phyloP scores from a whole-genome alignment of 1,284 basidiomycete species.

The Boletus smithii region DNA sequence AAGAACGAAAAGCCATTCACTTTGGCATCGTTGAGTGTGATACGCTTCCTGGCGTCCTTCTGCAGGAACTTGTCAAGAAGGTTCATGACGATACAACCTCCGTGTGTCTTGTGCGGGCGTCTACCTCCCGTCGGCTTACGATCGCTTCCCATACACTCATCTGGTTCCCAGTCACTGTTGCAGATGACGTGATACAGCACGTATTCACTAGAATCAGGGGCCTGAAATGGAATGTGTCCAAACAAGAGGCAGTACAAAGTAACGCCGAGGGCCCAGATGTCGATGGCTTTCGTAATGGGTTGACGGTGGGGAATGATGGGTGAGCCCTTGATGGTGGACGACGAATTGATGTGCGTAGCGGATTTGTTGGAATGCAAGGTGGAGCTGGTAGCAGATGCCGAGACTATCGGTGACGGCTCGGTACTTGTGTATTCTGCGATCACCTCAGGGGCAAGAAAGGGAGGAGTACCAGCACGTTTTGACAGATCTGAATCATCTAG shows the following conservation, averaged over 20 bases:
- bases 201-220: conserved; percentile 59
- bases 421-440: conserved; percentile 58
- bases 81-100: conserved; percentile 63
- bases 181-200: conserved; percentile 85
- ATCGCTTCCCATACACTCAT: conserved; percentile 75
- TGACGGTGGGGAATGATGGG: conserved; percentile 44
- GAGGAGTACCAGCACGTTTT: conserved; percentile 94
- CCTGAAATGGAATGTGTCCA: conserved; percentile 73
- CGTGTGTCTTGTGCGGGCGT: conserved; percentile 40
- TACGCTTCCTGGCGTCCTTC: conserved; percentile 79
- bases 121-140: conserved; percentile 60
- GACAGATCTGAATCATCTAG: conserved; percentile 86
- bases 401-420: conserved; percentile 29
- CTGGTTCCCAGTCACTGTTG: conserved; percentile 72
- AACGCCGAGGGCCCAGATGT: conserved; percentile 99
- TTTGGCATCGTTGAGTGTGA: conserved; percentile 84
- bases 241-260: conserved; percentile 95
- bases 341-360: conserved; percentile 31
- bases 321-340: conserved; percentile 31
- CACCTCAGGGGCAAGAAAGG: conserved; percentile 97
- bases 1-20: conserved; percentile 42
- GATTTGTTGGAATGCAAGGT: conserved; percentile 31
- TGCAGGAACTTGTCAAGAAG: conserved; percentile 77
- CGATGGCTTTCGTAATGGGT: conserved; percentile 90
- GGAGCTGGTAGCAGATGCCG: conserved; percentile 33